phyloP scores from a whole-genome alignment of 2,329 filamentous ascomycete genomes.

The Ascochyta rabiei region DNA sequence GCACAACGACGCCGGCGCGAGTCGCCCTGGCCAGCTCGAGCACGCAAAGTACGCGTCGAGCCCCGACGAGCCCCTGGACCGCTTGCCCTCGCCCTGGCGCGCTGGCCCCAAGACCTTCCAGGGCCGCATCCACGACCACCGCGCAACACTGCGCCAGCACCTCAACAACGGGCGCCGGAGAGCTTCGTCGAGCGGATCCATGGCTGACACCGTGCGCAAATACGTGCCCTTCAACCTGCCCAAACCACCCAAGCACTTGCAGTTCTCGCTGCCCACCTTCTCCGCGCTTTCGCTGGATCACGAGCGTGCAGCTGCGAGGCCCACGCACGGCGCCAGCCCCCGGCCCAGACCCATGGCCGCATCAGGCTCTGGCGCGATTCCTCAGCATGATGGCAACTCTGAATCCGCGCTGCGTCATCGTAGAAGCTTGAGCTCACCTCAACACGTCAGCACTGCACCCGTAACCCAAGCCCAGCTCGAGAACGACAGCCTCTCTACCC shows the following conservation, averaged over 20 bases:
- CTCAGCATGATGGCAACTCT: slow-evolving; percentile 32
- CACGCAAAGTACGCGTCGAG: slow-evolving; percentile 9
- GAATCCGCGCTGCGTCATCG: slow-evolving; percentile 17
- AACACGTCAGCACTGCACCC: slow-evolving; percentile 24
- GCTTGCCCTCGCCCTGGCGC: slow-evolving; percentile 55
- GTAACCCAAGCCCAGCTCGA: slow-evolving; percentile 25
- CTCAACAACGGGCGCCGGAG: slow-evolving; percentile 46
- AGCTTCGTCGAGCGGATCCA: slow-evolving; percentile 47
- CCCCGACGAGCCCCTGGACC: slow-evolving; percentile 24
- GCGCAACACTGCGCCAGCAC: slow-evolving; percentile 47
- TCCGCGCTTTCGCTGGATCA: slow-evolving; percentile 37
- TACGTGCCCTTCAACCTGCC: slow-evolving; percentile 47
- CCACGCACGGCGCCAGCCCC: slow-evolving; percentile 11
- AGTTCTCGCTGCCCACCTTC: slow-evolving; percentile 45
- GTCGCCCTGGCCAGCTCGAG: not conserved
- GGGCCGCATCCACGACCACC: slow-evolving; percentile 44
- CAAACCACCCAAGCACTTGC: slow-evolving; percentile 44
- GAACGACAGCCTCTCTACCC: slow-evolving; percentile 25
- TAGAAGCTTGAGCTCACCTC: slow-evolving; percentile 15
- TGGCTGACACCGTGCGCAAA: slow-evolving; percentile 44
- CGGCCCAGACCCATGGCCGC: slow-evolving; percentile 27
- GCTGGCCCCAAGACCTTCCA: slow-evolving; percentile 46
- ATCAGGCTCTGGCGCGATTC: slow-evolving; percentile 17
- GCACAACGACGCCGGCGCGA: slow-evolving; percentile 6
- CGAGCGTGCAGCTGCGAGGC: slow-evolving; percentile 15